Evolutionary conservation across 1,284 basidiomycete species (phyloP).

Genomic region (Moniliella sp.): DNA sequence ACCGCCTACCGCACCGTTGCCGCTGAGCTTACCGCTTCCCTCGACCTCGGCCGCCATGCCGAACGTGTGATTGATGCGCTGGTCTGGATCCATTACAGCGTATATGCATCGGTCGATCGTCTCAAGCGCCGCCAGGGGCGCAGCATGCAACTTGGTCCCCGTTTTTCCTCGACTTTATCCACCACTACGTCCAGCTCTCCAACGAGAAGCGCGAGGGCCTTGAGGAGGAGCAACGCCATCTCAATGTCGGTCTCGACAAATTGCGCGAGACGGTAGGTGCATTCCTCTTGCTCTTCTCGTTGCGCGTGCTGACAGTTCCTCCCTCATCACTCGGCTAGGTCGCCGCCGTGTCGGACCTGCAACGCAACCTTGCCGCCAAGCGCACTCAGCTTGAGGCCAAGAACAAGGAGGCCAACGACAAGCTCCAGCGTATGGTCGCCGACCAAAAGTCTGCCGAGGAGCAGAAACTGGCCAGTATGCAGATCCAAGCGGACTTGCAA

Average conservation of each 20-base stretch:
- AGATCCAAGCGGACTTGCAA: constrained; percentile 77
- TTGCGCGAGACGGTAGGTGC: constrained; percentile 57
- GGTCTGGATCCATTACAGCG: constrained; percentile 72
- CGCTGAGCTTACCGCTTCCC: constrained; percentile 18
- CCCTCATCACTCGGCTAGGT: constrained; percentile 37
- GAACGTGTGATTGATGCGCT: constrained; percentile 60
- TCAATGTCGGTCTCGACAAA: constrained; percentile 91
- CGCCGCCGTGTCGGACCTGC: constrained; percentile 51
- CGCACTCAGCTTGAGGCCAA: constrained; percentile 77
- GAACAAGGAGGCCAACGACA: constrained; percentile 82
- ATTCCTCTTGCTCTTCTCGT: too few relatives aligned
- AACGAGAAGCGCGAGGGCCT: constrained; percentile 94
- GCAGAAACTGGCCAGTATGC: constrained; percentile 84
- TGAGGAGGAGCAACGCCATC: constrained; percentile 92
- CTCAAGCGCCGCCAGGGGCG: constrained; percentile 75
- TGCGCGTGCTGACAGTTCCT: too few relatives aligned
- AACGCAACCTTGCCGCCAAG: constrained; percentile 83
- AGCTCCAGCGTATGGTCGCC: constrained; percentile 87
- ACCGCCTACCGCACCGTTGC: constrained; percentile 30
- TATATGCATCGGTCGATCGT: constrained; percentile 69
- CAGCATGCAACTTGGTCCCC: constrained; percentile 87
- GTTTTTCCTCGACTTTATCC: constrained; percentile 97
- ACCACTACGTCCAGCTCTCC: constrained; percentile 87
- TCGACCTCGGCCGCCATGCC: constrained; percentile 24
- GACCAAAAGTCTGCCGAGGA: constrained; percentile 97